Evolutionary conservation across 352 stramenopile genomes (phyloP), one percentile per base, ranked within the genome.

Genomic region (Globisporangium okanoganense): DNA sequence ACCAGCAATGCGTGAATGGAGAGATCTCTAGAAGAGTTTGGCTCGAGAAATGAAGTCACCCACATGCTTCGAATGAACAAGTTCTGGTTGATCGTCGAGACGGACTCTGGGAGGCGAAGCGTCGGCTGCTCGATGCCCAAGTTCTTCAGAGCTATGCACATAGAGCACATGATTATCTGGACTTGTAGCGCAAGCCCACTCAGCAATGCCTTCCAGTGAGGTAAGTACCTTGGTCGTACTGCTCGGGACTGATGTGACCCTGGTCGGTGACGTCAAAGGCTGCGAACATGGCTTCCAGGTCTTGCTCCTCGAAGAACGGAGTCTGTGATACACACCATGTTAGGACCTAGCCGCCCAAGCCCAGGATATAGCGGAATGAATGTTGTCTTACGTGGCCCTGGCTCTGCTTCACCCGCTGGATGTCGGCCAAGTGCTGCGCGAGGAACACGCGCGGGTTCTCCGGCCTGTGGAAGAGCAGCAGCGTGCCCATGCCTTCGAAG

Each of bases 51-150:
- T 1, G 2, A 27, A 41, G 5, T 66, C 6, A 33, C 82, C 9
- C 72, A 90, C 79, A 92, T 64, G 66, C 81, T 92, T 25, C 82
- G 78, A 44, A 85, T 71, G 65, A 92, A 89, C 33, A 90, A 48
- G 38, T 50, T 79, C 29, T 76, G 66, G 56, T 79, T 86, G 55
- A 92, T 82, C 20, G 67, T 62, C 2, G 71, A 67, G n/a, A 85
- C 69, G 0, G 79, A 88, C 43, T 92, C 82, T 0, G 79, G 79
- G 10, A 92, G 61, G 2, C 79, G 73, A 13, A 90, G 58, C 20
- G 79, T 88, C 3, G 72, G 79, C 24, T 83, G 77, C 8, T 91
- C 76, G 29, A 92, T 92, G 3, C 79, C 78, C 27, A 92, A 56
- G 41, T 75, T 90, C 24, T 68, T 63, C 36, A 89, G 56, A 2